Conservation (phyloP, 768 basidiomycete species). For the Boletus sp. region DNA sequence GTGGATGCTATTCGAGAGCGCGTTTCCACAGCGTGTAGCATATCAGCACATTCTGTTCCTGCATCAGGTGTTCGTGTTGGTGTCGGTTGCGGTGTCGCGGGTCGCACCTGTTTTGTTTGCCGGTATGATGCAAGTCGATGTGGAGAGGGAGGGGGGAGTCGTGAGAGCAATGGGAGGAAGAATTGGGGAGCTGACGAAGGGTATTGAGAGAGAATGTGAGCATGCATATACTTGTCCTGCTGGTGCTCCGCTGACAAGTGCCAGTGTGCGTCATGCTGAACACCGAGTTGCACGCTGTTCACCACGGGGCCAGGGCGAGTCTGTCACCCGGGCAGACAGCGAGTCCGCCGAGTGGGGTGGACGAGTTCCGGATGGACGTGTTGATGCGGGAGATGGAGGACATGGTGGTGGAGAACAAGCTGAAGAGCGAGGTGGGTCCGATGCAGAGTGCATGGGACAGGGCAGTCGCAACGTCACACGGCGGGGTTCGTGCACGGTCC, state of each 20-base stretch:
- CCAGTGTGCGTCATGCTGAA: constrained; percentile 52
- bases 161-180: constrained; percentile 42
- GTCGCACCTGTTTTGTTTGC: constrained; percentile 69
- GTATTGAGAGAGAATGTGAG: constrained; percentile 57
- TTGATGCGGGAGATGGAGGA: constrained; percentile 60
- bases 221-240: background rate
- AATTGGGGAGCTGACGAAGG: constrained; percentile 38
- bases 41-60: constrained; percentile 78
- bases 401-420: constrained; percentile 59
- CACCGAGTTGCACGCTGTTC: constrained; percentile 51
- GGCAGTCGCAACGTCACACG: constrained; percentile 27
- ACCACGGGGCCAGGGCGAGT: constrained; percentile 8
- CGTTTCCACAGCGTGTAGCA: constrained; percentile 63
- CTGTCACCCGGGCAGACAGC: background rate
- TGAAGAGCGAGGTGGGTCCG: constrained; percentile 56
- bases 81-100: constrained; percentile 67
- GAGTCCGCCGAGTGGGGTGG: constrained; percentile 17
- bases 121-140: constrained; percentile 25
- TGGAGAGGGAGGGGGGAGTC: constrained; percentile 17
- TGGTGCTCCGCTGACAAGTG: background rate
- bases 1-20: constrained; percentile 32
- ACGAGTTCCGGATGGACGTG: constrained; percentile 36
- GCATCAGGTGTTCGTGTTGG: constrained; percentile 72
- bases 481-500: constrained; percentile 24
- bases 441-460: constrained; percentile 51